phyloP scores from a whole-genome alignment of 1,139 yeast genomes.

The Geotrichum armillariae region DNA sequence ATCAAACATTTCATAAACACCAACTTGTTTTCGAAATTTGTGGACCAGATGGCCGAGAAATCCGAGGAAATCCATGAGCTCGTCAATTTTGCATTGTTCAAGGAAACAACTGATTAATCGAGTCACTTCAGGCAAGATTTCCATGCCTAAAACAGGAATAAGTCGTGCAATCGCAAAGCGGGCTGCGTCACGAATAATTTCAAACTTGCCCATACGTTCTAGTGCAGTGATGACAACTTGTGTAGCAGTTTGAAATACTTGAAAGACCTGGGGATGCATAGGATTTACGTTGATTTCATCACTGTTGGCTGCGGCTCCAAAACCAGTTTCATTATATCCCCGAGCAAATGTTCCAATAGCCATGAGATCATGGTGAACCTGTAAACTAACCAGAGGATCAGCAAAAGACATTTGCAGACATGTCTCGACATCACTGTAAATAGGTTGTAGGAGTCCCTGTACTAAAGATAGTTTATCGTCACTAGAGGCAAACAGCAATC shows the following conservation, averaged over 20 bases:
- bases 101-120: constrained; percentile 74
- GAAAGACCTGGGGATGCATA: constrained; percentile 38
- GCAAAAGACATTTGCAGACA: constrained; percentile 44
- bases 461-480: constrained; percentile 26
- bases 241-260: constrained; percentile 67
- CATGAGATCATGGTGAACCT: constrained; percentile 83
- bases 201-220: constrained; percentile 67
- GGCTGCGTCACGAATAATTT: constrained; percentile 78
- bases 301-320: constrained; percentile 21
- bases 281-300: constrained; percentile 19
- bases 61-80: constrained; percentile 76
- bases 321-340: constrained; percentile 58
- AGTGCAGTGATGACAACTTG: constrained; percentile 83
- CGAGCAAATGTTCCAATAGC: constrained; percentile 89
- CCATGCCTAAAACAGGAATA: constrained; percentile 67
- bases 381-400: constrained; percentile 53
- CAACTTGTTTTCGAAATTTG: constrained; percentile 63
- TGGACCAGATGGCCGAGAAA: constrained; percentile 90
- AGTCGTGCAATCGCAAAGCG: constrained; percentile 86
- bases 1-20: constrained; percentile 71
- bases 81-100: constrained; percentile 62
- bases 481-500: constrained; percentile 41
- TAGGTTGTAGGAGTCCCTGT: constrained; percentile 64
- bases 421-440: constrained; percentile 70
- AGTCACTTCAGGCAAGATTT: constrained; percentile 58